A percentile compares a stretch with the other conserved stretches of the same genome.
Conservation (phyloP, 441 rosid species). For the Gossypium schwendimanii region DNA sequence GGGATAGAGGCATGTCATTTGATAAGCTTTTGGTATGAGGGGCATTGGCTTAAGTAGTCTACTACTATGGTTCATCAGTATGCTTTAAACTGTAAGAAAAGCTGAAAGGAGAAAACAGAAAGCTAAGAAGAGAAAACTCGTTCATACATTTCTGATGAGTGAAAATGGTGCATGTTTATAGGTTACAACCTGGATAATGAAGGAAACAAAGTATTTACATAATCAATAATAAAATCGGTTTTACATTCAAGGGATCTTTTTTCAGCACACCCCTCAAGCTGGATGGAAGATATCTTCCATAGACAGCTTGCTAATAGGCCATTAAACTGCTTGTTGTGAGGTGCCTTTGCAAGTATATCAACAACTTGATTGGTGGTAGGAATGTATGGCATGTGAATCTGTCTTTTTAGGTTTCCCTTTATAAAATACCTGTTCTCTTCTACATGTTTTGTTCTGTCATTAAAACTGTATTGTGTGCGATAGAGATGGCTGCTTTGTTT, state of each 20-base stretch:
- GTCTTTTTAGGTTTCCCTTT: neutral
- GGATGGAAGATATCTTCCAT: neutral
- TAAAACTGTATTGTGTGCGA: neutral
- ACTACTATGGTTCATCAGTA: neutral
- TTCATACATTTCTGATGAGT: too few species aligned
- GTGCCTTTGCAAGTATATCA: neutral
- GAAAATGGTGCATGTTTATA: too few species aligned
- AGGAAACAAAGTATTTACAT: too few species aligned
- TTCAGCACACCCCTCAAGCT: neutral
- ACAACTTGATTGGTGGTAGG: neutral
- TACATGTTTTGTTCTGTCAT: neutral
- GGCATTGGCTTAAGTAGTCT: neutral
- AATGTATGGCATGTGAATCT: neutral
- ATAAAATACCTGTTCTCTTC: neutral
- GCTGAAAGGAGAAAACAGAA: too few species aligned
- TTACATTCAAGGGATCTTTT: too few species aligned
- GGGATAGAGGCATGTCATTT: neutral
- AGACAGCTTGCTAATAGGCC: neutral
- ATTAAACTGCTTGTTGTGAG: neutral
- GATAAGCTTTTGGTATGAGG: neutral
- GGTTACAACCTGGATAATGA: too few species aligned
- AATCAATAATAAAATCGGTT: too few species aligned
- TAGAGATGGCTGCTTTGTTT: neutral
- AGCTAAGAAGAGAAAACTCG: too few species aligned
- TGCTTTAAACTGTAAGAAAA: too few species aligned